Evolutionary conservation across 1,284 basidiomycete genomes (phyloP), one percentile per base, ranked within the genome.

Genomic region (Heterobasidion parviporum): DNA sequence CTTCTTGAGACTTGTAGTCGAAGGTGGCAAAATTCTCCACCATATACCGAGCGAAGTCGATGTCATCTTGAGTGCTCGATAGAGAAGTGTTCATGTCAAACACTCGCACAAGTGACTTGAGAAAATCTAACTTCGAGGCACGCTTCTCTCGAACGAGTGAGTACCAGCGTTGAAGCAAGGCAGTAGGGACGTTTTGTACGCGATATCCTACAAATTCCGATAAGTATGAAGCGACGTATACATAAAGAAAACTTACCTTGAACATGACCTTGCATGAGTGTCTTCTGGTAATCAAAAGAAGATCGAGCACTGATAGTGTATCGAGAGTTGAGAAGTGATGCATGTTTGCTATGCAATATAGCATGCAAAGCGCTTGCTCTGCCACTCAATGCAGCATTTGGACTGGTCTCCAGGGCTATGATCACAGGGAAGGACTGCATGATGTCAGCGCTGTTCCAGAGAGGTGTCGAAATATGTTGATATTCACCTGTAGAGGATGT

Each of bases 1-100:
- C 97, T 68, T 99, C 97, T 65, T 89, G 85, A 1, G 90, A 89
- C 73, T 94, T 97, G 76, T 95, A 98, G 51, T 98, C 94, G 57
- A 99, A 82, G 1, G 85, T 77, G 0, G 93, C 82, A 57, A 99
- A 86, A 65, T 97, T 98, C 69, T 99, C 97, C 0, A 92, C 89
- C 77, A 98, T 87, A 71, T 92, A 99, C 50, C 93, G 85, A 0
- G 81, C 81, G 63, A 98, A 92, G 34, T 87, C 81, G 34, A 94
- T 77, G 62, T 94, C 87, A 57, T 88, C 81, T 85, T 93, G 79
- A 1, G 75, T 34, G 67, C 72, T 66, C 73, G 78, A 69, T 76
- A 65, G 68, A 55, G 35, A 52, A 55, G 60, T 63, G 58, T 85
- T 80, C 53, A 84, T 80, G 56, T 94, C 89, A 64, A 96, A 92